Evolutionary conservation across 129 eudicot genomes (phyloP), one percentile per base, ranked within the genome.

Genomic region (Apium graveolens): DNA sequence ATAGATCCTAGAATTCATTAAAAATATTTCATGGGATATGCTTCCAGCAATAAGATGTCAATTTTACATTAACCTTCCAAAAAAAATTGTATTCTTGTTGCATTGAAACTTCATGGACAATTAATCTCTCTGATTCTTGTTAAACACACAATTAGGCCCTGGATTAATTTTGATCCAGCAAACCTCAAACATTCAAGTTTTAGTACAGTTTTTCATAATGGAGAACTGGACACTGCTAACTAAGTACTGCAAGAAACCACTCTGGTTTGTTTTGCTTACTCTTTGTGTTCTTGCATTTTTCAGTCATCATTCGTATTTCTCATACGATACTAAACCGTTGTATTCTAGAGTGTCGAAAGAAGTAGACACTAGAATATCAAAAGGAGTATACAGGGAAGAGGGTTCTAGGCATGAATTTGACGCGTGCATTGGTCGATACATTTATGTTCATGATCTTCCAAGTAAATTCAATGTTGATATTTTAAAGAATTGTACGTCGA

Each of bases 381-480:
- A 20, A 37, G 18, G 17, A 71, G 42, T 16, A 0, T 7, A 71
- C 7, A 41, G 2, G 27, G 45, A 11, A 29, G 41, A 42, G 3
- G n/a, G 66, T 57, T n/a, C 29, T 21, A 34, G 26, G 21, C 70
- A 29, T 21, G 42, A 2, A 1, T 31, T 9, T 48, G 92, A 90
- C 63, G 76, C 78, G 7, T 88, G 96, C 82, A 68, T 78, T 14
- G 92, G 96, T 48, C 79, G 89, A 35, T 86, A 88, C 55, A 81
- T 90, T 41, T 90, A 88, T 71, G 87, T 84, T 69, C 87, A 88
- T 73, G 84, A 84, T 80, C 89, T 90, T 76, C 96, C 96, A 2
- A 17, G 85, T 0, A 83, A 79, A 70, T 90, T 90, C 77, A 90
- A 90, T 29, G 83, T 76, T 1, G 96, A 88, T 55, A 79, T 90